Evolutionary conservation across 1,284 basidiomycete species (phyloP).

Genomic region (Phenoliferia sp.): DNA sequence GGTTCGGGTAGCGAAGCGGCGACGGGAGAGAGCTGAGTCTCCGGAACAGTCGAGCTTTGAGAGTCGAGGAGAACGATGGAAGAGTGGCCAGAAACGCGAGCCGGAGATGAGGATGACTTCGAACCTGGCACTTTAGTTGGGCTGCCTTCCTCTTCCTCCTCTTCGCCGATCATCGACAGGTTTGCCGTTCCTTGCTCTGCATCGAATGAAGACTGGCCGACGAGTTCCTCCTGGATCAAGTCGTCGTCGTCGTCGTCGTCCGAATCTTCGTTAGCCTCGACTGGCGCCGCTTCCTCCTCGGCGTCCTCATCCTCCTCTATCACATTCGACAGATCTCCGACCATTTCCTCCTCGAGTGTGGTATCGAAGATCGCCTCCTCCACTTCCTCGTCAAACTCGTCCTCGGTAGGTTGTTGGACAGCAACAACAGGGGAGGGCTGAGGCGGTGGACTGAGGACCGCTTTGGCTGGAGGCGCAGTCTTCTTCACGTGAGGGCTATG

Average conservation of each 20-base stretch:
- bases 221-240: not conserved
- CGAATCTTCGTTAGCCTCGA: slow-evolving; percentile 1
- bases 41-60: slow-evolving; percentile 1
- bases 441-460: no score
- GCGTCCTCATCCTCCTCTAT: slow-evolving; percentile 18
- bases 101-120: not conserved
- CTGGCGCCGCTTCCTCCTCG: not conserved
- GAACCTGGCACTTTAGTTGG: not conserved
- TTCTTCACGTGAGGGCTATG: no score
- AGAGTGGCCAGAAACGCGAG: not conserved
- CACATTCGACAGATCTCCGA: slow-evolving; percentile 15
- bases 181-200: slow-evolving; percentile 6
- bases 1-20: not conserved
- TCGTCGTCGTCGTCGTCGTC: slow-evolving; percentile 1
- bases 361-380: not conserved
- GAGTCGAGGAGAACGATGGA: slow-evolving; percentile 2
- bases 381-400: not conserved
- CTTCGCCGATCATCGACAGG: slow-evolving; percentile 30
- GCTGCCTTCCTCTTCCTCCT: slow-evolving; percentile 23
- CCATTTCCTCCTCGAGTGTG: not conserved
- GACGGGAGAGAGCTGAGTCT: slow-evolving; percentile 15
- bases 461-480: not conserved
- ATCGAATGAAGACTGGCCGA: not conserved
- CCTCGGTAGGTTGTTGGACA: not conserved
- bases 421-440: no score